Percentiles rank a stretch among this genome's conserved stretches.
These are phyloP conservation scores for Pseudogymnoascus sp. DNA, from an alignment of 2,329 filamentous ascomycete genomes.

Conservation along the genomic window DNA sequence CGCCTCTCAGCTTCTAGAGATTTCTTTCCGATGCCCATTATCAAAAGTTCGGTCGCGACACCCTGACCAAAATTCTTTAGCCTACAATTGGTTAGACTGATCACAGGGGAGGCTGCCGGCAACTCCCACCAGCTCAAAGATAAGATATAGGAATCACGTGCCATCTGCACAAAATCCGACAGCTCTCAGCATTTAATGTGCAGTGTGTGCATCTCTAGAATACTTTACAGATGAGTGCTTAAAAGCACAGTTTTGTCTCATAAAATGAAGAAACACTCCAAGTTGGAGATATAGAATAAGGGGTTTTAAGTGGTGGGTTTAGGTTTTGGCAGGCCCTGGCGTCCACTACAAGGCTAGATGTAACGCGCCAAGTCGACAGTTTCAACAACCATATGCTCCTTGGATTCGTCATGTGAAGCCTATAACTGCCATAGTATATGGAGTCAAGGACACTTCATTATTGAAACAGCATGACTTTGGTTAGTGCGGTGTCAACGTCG, in stretches of 20 bases:
- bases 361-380: not conserved
- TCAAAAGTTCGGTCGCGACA: slow-evolving; percentile 9
- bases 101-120: not conserved
- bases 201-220: not conserved
- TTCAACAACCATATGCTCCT: not conserved
- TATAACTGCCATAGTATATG: not conserved
- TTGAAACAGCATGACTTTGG: slow-evolving; percentile 3
- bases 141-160: not conserved
- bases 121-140: not conserved
- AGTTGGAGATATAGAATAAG: not conserved
- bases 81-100: slow-evolving; percentile 2
- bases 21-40: not conserved
- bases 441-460: not conserved
- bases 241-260: not conserved
- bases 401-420: not conserved
- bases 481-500: not conserved
- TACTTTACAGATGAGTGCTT: not conserved
- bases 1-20: not conserved
- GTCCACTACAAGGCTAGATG: not conserved
- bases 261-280: not conserved
- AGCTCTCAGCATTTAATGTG: not conserved
- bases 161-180: not conserved
- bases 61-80: slow-evolving; percentile 6
- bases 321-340: not conserved
- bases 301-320: not conserved